Evolutionary conservation across 176 grass and related monocot genomes (phyloP), one percentile per base, ranked within the genome.

Genomic region (Hordeum marinum): DNA sequence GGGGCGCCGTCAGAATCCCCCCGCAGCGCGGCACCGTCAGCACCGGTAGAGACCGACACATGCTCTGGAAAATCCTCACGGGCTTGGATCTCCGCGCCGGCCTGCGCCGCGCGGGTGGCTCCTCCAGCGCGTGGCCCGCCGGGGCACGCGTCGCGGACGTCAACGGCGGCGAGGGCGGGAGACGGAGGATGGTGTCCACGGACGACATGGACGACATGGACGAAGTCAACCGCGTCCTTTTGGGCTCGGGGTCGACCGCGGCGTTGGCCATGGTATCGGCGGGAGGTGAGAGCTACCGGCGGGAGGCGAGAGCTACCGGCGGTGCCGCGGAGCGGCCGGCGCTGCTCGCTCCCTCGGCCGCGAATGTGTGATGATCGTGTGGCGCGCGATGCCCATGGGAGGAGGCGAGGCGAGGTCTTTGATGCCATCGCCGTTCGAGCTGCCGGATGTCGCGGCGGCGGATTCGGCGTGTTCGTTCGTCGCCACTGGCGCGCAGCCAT

Each of bases 1-100:
- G 42, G 13, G 4, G 6, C 7, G 69, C n/a, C 40, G 13, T 29
- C 17, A 57, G 80, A 9, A 80, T 27, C 41, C 45, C 76, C 42
- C 71, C 59, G 75, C 89, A 97, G 59, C 74, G 81, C 26, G 83
- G 82, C 14, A 15, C 24, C 71, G 65, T 92, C 68, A 92, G 59
- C 31, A 97, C 60, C 9, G 94, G 94, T 0, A 97, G 83, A 15
- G 94, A 84, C 9, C 79, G 89, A 75, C 75, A 97, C 39, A 94
- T 35, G 57, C 54, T 68, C 8, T 82, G 58, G 59, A 97, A 58
- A 68, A 91, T 39, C 54, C 94, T 85, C 21, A 90, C 13, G 0
- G 86, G 85, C 8, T 85, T 82, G 23, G 70, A 83, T 5, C 77
- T 77, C 1, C 80, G 72, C 0, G 23, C 9, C 15, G 87, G 80